These are phyloP conservation scores for Lepidium africanum DNA, from an alignment of 345 rosid genomes.

Conservation along the genomic window DNA sequence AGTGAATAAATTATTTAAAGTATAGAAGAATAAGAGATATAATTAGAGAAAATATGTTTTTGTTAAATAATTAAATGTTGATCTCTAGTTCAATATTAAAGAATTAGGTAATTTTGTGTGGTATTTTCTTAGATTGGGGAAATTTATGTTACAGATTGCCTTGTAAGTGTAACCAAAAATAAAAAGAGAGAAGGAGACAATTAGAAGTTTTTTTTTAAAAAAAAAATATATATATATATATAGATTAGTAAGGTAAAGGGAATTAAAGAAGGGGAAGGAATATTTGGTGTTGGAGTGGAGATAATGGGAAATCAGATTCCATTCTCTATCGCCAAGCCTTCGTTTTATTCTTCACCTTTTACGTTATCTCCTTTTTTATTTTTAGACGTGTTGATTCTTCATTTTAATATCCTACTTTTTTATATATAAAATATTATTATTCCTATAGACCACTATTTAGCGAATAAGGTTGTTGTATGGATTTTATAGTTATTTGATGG, in stretches of 20 bases:
- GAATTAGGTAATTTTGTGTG: too few species aligned
- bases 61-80: too few species aligned
- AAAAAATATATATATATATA: too few species aligned
- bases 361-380: neutral
- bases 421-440: neutral
- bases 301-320: constrained; percentile 47
- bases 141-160: too few species aligned
- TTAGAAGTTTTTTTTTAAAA: too few species aligned
- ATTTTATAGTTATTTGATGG: neutral
- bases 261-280: constrained; percentile 23
- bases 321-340: constrained; percentile 43
- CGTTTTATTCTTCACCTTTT: constrained; percentile 5
- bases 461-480: constrained; percentile 2
- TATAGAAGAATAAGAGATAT: too few species aligned
- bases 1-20: too few species aligned
- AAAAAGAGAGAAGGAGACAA: too few species aligned
- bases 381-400: neutral
- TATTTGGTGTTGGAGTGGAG: constrained; percentile 21
- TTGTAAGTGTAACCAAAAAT: too few species aligned
- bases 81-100: too few species aligned
- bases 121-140: too few species aligned
- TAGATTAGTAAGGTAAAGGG: neutral
- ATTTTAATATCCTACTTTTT: neutral
- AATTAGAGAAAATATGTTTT: too few species aligned
- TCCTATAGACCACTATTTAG: neutral